Conservation (phyloP, 495 filamentous ascomycete species). For the Daldinia grandis region DNA sequence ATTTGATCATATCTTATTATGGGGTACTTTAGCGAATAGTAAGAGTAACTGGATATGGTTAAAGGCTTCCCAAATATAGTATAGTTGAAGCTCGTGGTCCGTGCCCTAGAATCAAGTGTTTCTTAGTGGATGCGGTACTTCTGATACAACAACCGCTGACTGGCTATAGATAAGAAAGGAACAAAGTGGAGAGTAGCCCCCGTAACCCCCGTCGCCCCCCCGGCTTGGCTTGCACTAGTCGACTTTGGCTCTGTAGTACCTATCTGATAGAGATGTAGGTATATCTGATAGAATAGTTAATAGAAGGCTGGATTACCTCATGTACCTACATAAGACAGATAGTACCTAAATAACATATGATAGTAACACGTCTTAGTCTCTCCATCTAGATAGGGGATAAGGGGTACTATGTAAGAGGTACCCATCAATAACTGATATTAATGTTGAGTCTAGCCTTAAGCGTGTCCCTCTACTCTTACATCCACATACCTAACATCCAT, state of each 20-base stretch:
- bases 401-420: not conserved
- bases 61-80: too few relatives aligned
- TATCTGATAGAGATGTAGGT: too few relatives aligned
- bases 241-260: not conserved
- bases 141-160: conserved; percentile 14
- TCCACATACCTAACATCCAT: not conserved
- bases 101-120: too few relatives aligned
- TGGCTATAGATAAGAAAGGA: conserved; percentile 34
- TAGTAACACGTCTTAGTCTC: not conserved
- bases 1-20: too few relatives aligned
- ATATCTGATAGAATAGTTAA: not conserved
- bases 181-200: conserved; percentile 15
- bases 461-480: not conserved
- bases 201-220: conserved; percentile 6
- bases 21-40: too few relatives aligned
- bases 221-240: conserved; percentile 14
- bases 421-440: not conserved
- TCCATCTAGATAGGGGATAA: not conserved
- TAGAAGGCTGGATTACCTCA: not conserved
- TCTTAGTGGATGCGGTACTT: too few relatives aligned
- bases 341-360: not conserved
- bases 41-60: too few relatives aligned
- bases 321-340: not conserved
- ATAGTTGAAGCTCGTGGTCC: too few relatives aligned
- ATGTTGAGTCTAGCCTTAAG: not conserved